Evolutionary conservation across 75 land plant genomes (phyloP), one percentile per base, ranked within the genome.

Genomic region (Pinus albicaulis): DNA sequence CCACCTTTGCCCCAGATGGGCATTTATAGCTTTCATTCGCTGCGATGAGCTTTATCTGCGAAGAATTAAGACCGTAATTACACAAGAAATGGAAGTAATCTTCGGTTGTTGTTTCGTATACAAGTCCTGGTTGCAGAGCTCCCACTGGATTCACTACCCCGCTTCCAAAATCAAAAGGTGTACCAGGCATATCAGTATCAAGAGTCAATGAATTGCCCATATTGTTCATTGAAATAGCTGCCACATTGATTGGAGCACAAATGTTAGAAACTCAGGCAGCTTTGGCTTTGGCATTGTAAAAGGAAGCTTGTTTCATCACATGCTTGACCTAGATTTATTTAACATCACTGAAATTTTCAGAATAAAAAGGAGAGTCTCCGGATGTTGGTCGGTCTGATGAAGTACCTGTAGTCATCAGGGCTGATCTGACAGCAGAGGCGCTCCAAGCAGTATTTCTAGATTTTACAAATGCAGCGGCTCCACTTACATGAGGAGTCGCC

Each of bases 401-500:
- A 57, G 59, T 11, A 82, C 95, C 93, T 84, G 91, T 91, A 23
- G 95, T 92, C 86, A 92, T 86, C 48, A 92, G 84, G 20, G 95
- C 95, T 20, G 93, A 92, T 80, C 64, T 78, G 72, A 92, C 80
- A 52, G 91, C 87, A 31, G 93, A 82, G 36, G 93, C 86, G 56
- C 87, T 83, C 93, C 91, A 92, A 31, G 74, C 34, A 19, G 93
- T 89, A 57, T 92, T 59, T 55, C 26, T 59, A n/a, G 91, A 80
- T 80, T 83, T 88, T 26, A 92, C 28, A 2, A 83, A n/a, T 15
- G 93, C 93, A 8, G 86, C 93, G 17, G 85, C 55, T 3, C 93
- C 95, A 56, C 89, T 80, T 2, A 91, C 86, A 79, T 92, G 95
- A 7, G 93, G 93, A 74, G 91, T 86, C 3, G 95, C 71, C 95